phyloP scores from a whole-genome alignment of 1,284 basidiomycete species.

The Athelia psychrophila region DNA sequence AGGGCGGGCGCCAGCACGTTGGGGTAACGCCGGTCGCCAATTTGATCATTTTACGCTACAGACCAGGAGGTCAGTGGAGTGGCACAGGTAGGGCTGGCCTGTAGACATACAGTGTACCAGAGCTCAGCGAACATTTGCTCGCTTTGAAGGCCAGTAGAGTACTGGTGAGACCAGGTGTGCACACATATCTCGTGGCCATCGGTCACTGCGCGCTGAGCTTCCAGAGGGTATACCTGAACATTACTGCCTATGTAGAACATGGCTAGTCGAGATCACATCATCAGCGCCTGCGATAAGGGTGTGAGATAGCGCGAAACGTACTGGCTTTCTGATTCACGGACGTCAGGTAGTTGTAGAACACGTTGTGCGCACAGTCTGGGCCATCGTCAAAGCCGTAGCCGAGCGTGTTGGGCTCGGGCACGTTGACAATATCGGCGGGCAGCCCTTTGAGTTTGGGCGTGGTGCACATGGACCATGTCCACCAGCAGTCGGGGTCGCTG shows the following conservation, averaged over 20 bases:
- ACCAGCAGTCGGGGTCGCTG: slow-evolving; percentile 33
- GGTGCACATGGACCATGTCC: slow-evolving; percentile 58
- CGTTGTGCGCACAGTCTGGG: slow-evolving; percentile 41
- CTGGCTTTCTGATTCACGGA: slow-evolving; percentile 70
- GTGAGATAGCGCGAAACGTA: slow-evolving; percentile 22
- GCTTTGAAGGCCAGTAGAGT: slow-evolving; percentile 61
- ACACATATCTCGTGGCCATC: slow-evolving; percentile 65
- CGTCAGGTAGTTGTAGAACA: slow-evolving; percentile 60
- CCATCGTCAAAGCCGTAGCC: slow-evolving; percentile 68
- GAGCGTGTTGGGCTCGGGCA: slow-evolving; percentile 64
- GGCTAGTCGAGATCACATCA: slow-evolving; percentile 29
- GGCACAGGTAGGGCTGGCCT: too few relatives aligned
- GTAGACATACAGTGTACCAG: slow-evolving; percentile 72
- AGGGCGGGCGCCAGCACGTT: too few relatives aligned
- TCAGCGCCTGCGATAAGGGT: too few relatives aligned
- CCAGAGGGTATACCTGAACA: slow-evolving; percentile 67
- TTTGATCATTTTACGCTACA: slow-evolving; percentile 49
- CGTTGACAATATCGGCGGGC: slow-evolving; percentile 51
- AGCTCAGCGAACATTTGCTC: slow-evolving; percentile 78
- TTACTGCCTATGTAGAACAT: slow-evolving; percentile 83
- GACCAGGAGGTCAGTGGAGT: too few relatives aligned
- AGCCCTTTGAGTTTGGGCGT: slow-evolving; percentile 44
- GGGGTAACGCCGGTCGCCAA: slow-evolving; percentile 49
- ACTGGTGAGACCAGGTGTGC: slow-evolving; percentile 59
- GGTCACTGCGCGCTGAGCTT: slow-evolving; percentile 63